Percentiles rank a stretch among this genome's conserved stretches.
Conservation (phyloP, 306 rosid species). For the Cicer pinnatifidum region DNA sequence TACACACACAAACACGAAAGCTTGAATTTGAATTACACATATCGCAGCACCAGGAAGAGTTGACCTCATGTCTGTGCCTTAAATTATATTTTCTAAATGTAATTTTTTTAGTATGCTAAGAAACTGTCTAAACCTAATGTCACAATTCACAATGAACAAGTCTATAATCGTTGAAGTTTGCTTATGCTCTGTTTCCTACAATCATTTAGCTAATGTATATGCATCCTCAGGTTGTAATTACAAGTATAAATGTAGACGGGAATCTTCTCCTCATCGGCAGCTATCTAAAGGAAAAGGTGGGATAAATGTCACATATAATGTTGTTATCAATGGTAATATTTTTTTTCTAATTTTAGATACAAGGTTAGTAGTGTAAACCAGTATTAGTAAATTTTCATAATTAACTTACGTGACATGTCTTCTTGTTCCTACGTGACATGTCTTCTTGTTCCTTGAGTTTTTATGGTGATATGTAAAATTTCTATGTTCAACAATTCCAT, state of each 20-base stretch:
- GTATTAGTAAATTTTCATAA: conserved; percentile 4
- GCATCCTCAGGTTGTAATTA: conserved; percentile 66
- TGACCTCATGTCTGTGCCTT: conserved; percentile 1
- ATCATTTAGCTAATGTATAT: conserved; percentile 18
- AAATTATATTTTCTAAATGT: conserved; percentile 1
- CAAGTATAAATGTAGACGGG: conserved; percentile 55
- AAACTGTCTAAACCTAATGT: conserved; percentile 2
- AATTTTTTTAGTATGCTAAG: background rate
- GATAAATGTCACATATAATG: conserved; percentile 45
- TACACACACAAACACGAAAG: background rate
- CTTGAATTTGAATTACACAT: conserved; percentile 1
- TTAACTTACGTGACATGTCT: background rate
- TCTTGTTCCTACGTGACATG: background rate
- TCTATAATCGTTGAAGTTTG: background rate
- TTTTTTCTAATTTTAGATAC: conserved; percentile 35
- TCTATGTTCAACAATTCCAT: background rate
- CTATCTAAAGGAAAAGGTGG: conserved; percentile 43
- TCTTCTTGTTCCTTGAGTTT: conserved; percentile 12
- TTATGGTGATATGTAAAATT: background rate
- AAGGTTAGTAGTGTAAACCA: conserved; percentile 2
- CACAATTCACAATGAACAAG: conserved; percentile 9
- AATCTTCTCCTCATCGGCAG: conserved; percentile 42
- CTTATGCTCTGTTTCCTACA: conserved; percentile 27
- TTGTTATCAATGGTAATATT: conserved; percentile 21
- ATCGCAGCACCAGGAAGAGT: background rate